Evolutionary conservation across 805 yeast species (phyloP), one percentile per base, ranked within the genome.

Genomic region (Myxozyma neglecta): DNA sequence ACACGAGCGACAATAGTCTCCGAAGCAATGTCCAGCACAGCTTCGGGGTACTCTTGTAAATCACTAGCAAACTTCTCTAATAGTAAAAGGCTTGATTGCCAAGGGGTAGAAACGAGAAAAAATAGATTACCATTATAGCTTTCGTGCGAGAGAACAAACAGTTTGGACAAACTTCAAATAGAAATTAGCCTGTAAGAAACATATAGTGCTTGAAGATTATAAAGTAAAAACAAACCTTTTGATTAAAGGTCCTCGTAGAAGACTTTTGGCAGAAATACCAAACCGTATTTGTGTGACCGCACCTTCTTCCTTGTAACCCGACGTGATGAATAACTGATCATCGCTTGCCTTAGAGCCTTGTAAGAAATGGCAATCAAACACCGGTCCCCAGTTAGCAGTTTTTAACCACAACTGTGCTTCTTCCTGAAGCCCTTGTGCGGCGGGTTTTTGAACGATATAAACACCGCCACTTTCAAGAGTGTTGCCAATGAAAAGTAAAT

Each of bases 331-430:
- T 42, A 63, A 16, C 10, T 60, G 35, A 46, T 61, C 62, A 7
- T 56, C 16, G 8, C 34, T 16, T n/a, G 48, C 16, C 24, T 54
- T 60, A 6, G 56, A 13, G n/a, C 56, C 40, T 7, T 45, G n/a
- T 13, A 63, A n/a, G 7, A 57, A 51, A 14, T 57, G 55, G n/a
- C 56, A 37, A 43, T 63, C 65, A 20, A 56, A 35, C 2, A 61
- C 14, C 8, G 67, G 64, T 3, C 60, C 67, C 61, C 59, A 61
- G 34, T 57, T 56, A 8, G 16, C 16, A 52, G 56, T 56, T 36
- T 10, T 14, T 5, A 43, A 39, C 55, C 32, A 48, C 8, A 35
- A 14, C 18, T 48, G 42, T 14, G 40, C 40, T 6, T n/a, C 42
- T 8, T 18, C 29, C 8, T 24, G 20, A 34, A 14, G 13, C 9